Evolutionary conservation across 1,284 basidiomycete species (phyloP).

Genomic region (Cutaneotrichosporon sp.): DNA sequence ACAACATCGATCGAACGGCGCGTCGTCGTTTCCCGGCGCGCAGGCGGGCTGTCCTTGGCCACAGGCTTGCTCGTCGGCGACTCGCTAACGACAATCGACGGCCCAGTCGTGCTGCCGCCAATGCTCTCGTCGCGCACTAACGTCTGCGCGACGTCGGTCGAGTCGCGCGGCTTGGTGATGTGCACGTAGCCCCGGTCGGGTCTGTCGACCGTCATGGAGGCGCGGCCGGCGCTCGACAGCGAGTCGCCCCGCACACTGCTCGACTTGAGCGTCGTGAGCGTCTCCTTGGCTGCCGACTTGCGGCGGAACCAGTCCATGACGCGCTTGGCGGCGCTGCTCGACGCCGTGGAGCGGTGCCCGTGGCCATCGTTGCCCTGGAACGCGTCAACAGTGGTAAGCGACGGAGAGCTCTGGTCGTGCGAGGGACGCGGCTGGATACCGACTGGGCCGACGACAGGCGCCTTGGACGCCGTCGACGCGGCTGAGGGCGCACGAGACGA

Average conservation of each 20-base stretch:
- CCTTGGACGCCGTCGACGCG: slow-evolving; percentile 10
- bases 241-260: slow-evolving; percentile 24
- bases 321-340: slow-evolving; percentile 55
- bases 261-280: slow-evolving; percentile 27
- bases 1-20: background rate
- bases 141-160: background rate
- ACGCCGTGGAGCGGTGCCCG: slow-evolving; percentile 30
- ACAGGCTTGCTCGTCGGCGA: background rate
- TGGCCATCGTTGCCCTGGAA: slow-evolving; percentile 18
- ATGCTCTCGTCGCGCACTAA: slow-evolving; percentile 21
- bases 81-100: slow-evolving; percentile 14
- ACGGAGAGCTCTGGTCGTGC: slow-evolving; percentile 28
- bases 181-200: slow-evolving; percentile 1
- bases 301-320: slow-evolving; percentile 62
- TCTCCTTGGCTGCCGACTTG: slow-evolving; percentile 51
- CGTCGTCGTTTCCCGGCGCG: background rate
- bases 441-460: slow-evolving; percentile 25
- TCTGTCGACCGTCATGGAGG: slow-evolving; percentile 7
- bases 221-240: background rate
- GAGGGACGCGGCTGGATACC: slow-evolving; percentile 25
- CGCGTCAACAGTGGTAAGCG: slow-evolving; percentile 38
- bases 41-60: background rate
- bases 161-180: background rate
- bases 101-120: slow-evolving; percentile 22
- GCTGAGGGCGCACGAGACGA: slow-evolving; percentile 4